These are phyloP conservation scores for Zymoseptoria pseudotritici DNA, from an alignment of 2,329 filamentous ascomycete genomes.

Conservation along the genomic window DNA sequence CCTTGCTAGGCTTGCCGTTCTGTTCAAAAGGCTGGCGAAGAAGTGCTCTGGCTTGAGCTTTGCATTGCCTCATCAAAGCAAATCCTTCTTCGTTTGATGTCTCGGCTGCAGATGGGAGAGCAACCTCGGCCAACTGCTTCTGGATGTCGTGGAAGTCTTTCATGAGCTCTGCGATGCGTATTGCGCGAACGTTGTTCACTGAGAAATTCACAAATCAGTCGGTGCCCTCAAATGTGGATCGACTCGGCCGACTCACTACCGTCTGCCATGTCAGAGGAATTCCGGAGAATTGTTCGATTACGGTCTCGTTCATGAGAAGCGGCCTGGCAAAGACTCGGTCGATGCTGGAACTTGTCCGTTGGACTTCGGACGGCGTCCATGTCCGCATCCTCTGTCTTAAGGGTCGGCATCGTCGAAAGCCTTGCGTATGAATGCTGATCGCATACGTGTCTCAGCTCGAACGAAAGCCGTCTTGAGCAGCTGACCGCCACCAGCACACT, in stretches of 20 bases:
- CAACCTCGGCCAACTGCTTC: slow-evolving; percentile 49
- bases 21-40: slow-evolving; percentile 45
- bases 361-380: neutral
- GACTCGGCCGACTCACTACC: slow-evolving; percentile 36
- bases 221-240: neutral
- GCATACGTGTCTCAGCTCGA: neutral
- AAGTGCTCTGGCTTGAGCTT: slow-evolving; percentile 47
- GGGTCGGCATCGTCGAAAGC: neutral
- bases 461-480: neutral
- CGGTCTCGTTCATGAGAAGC: neutral
- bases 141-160: slow-evolving; percentile 57
- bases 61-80: slow-evolving; percentile 49
- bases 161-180: slow-evolving; percentile 57
- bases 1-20: slow-evolving; percentile 24
- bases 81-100: slow-evolving; percentile 51
- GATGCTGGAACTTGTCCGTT: neutral
- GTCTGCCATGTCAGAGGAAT: slow-evolving; percentile 43
- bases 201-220: slow-evolving; percentile 7
- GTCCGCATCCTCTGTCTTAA: neutral
- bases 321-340: neutral
- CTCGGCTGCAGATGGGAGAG: slow-evolving; percentile 46
- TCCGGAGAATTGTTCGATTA: neutral
- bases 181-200: slow-evolving; percentile 58
- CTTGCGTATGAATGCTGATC: neutral
- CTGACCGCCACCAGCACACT: neutral